These are phyloP conservation scores for Globisporangium cystogenes DNA, from an alignment of 352 stramenopile genomes.

Conservation along the genomic window DNA sequence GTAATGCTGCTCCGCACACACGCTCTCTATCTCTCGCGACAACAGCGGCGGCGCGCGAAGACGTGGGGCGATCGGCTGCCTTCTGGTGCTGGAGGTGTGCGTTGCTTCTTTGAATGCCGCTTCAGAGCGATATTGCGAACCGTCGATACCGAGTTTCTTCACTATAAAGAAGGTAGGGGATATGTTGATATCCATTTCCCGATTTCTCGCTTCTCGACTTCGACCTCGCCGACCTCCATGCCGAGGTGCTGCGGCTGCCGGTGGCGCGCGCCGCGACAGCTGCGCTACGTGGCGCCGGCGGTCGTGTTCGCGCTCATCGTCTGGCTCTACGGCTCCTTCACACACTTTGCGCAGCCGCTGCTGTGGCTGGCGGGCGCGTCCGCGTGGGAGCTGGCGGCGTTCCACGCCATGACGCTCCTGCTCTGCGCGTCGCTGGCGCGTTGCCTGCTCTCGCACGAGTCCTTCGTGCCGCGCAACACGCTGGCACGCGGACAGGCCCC, in stretches of 20 bases:
- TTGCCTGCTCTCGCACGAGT: conserved; percentile 47
- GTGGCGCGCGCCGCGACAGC: conserved; percentile 34
- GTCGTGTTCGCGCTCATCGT: conserved; percentile 45
- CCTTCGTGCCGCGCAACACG: conserved; percentile 36
- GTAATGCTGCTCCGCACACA: too few species aligned
- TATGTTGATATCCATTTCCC: too few species aligned
- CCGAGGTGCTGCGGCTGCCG: conserved; percentile 61
- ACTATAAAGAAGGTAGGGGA: too few species aligned
- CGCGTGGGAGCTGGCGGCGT: conserved; percentile 30
- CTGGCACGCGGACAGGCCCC: conserved; percentile 7
- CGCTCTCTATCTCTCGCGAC: too few species aligned
- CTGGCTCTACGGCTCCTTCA: conserved; percentile 65
- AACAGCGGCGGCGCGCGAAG: too few species aligned
- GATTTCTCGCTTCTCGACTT: neutral
- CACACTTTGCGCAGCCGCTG: conserved; percentile 41
- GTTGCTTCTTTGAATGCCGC: too few species aligned
- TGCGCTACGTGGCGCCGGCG: conserved; percentile 53
- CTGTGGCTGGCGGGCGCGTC: conserved; percentile 25
- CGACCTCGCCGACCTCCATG: neutral
- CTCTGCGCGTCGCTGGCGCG: conserved; percentile 54
- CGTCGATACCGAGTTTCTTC: too few species aligned
- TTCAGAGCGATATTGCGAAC: too few species aligned
- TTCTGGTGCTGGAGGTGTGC: too few species aligned
- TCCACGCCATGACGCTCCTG: conserved; percentile 52
- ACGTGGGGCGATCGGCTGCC: too few species aligned